Evolutionary conservation across 306 rosid genomes (phyloP), one percentile per base, ranked within the genome.

Genomic region (Erythrophleum fordii): DNA sequence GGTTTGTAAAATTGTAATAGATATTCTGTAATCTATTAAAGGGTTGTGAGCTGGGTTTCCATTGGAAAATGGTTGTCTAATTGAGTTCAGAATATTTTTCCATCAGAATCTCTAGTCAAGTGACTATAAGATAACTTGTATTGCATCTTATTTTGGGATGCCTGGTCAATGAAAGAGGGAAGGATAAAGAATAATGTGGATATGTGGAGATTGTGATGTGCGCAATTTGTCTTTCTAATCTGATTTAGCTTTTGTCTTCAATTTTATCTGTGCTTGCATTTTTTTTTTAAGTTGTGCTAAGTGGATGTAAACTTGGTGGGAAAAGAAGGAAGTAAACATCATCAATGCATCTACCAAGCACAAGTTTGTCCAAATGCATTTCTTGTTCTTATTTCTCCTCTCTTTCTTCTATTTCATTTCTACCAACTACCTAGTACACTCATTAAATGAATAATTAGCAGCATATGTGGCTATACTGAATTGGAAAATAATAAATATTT

Each of bases 1-100:
- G 99, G 99, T 93, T 82, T 76, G 91, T 83, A 23, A 23, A 5
- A 9, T 59, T 34, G 26, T 64, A 8, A n/a, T 52, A 11, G 51
- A 55, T 45, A 68, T 72, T 46, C 65, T 80, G 23, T 72, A 68
- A 58, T 76, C 13, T 14, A 12, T 31, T 51, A 29, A 12, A 25
- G 42, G 60, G 12, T 8, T 70, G 8, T 46, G 28, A 12, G 37
- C 41, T 25, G 37, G 25, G 26, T 49, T 71, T 48, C 76, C 3
- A 14, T 18, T 17, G 39, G 61, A 48, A 71, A 28, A 48, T 71
- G 25, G 10, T 48, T 71, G 9, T 45, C 51, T 71, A 22, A 49
- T 49, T 17, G 28, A 71, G 7, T 31, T 71, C 44, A 71, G 25
- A 55, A 28, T 23, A 17, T 65, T 76, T 82, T 46, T 10, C 48